A percentile compares a stretch with the other conserved stretches of the same genome.
Conservation (phyloP, 2,329 filamentous ascomycete species). For the Polytolypa hystricis region DNA sequence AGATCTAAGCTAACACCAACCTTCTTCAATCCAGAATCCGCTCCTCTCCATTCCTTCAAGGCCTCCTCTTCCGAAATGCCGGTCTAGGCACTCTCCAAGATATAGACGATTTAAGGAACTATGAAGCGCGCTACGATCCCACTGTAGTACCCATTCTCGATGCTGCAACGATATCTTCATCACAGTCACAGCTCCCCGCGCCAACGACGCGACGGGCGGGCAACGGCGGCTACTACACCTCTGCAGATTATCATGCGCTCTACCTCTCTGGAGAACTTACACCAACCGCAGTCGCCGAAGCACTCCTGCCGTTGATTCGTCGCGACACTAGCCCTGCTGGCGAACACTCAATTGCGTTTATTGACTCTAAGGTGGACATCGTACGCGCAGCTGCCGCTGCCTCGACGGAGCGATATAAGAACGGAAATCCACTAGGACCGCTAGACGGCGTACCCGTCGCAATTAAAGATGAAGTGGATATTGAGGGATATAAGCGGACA, state of each 20-base stretch:
- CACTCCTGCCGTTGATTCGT: constrained; percentile 59
- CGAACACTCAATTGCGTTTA: constrained; percentile 61
- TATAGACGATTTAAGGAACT: constrained; percentile 44
- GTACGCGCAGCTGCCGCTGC: constrained; percentile 58
- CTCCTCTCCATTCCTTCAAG: constrained; percentile 50
- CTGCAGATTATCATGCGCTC: constrained; percentile 64
- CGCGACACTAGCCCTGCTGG: constrained; percentile 44
- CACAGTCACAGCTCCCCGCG: constrained; percentile 17
- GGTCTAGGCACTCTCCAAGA: constrained; percentile 50
- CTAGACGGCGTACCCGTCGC: constrained; percentile 75
- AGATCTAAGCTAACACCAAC: constrained; percentile 4
- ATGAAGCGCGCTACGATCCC: constrained; percentile 45
- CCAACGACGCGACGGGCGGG: constrained; percentile 25
- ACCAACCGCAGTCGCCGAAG: constrained; percentile 59
- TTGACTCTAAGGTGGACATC: constrained; percentile 53
- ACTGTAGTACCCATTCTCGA: constrained; percentile 40
- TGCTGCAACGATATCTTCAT: constrained; percentile 11
- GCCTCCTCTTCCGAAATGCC: constrained; percentile 59
- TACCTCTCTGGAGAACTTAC: constrained; percentile 61
- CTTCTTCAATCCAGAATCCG: constrained; percentile 39
- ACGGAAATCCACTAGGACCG: constrained; percentile 53
- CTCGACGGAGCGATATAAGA: constrained; percentile 61
- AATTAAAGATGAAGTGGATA: constrained; percentile 69
- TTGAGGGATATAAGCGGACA: constrained; percentile 59
- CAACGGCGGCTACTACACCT: constrained; percentile 49